Base-by-base conservation (phyloP, 352 stramenopile genomes). In the Phytophthora agathidicida region DNA sequence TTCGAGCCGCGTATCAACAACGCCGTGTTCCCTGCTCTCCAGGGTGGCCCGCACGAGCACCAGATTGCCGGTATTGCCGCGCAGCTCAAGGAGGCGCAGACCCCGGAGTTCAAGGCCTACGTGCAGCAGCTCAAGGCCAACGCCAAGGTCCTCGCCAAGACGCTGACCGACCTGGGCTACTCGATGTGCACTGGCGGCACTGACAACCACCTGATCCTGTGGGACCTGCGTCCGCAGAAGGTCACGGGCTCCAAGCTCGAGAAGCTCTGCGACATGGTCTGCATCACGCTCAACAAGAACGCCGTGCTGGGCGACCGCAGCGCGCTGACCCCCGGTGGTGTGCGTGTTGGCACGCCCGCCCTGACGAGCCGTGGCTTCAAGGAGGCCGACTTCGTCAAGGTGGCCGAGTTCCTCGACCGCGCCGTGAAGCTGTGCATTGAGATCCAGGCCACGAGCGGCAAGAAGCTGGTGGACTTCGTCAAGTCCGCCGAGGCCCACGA, bases 271-370 rank as follows among this genome's bases (percentile, higher is more conserved):
- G 97, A 99, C 70, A 74, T 95, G 36, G 94, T 97, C 10, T 92
- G 91, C 74, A 99, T 99, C 65, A 99, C 98, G 41, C 83, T 99
- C 2, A 99, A 99, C 86, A 99, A 99, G 86, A 99, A 99, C 78
- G 97, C 96, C 16, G 92, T 99, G 17, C 81, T 97, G 31, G 97
- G 97, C 37, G 97, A 99, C 82, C 83, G 93, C 49, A 98, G 91
- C 23, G 97, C 97, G 27, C 67, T 99, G 24, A 98, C 96, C 42
- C 86, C 85, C 5, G 97, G 97, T 37, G 98, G 97, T 55, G 96
- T 99, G 19, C 91, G 97, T 56, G 75, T 99, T 32, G 98, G 98
- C 28, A 96, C 97, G 45, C 96, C 97, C 24, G 97, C 98, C 14
- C 69, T 99, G 32, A 99, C 98, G 27, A 99, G 96, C 37, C 89